phyloP scores from a whole-genome alignment of 768 basidiomycete genomes.

The Mycena filopes region DNA sequence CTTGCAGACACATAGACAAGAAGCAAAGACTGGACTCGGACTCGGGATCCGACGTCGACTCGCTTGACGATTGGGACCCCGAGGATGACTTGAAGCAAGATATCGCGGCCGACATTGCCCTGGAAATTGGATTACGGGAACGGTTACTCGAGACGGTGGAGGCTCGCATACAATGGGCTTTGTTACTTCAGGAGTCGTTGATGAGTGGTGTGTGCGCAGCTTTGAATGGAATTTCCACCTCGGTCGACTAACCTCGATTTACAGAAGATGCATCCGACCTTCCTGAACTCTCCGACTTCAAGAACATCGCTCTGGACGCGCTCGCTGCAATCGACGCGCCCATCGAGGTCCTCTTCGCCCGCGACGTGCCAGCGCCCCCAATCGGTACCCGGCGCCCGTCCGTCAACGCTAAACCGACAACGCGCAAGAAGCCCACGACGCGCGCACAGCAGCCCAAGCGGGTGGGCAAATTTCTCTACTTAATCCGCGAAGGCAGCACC shows the following conservation, averaged over 20 bases:
- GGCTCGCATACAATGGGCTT: constrained; percentile 61
- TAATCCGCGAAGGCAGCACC: constrained; percentile 44
- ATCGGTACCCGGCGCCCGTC: constrained; percentile 34
- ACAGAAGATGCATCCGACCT: constrained; percentile 21
- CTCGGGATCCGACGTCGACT: constrained; percentile 4
- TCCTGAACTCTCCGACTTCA: constrained; percentile 43
- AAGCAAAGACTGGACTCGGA: constrained; percentile 22
- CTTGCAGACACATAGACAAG: constrained; percentile 29
- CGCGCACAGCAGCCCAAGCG: constrained; percentile 42
- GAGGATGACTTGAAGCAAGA: constrained; percentile 26
- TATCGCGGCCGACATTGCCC: constrained; percentile 49
- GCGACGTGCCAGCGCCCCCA: constrained; percentile 39
- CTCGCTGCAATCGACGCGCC: constrained; percentile 52
- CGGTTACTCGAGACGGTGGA: constrained; percentile 54
- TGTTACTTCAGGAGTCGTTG: constrained; percentile 52
- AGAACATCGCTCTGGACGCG: constrained; percentile 54
- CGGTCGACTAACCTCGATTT: background rate
- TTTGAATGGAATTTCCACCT: background rate
- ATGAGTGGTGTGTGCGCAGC: constrained; percentile 43
- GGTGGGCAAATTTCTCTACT: constrained; percentile 52
- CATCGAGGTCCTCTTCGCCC: constrained; percentile 48
- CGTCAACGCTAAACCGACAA: too few relatives aligned
- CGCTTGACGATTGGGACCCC: constrained; percentile 10
- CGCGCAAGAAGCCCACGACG: constrained; percentile 37
- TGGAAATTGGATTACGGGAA: constrained; percentile 57